Evolutionary conservation across 2,329 filamentous ascomycete genomes (phyloP).

Genomic region (Neophaeococcomyces aloes): DNA sequence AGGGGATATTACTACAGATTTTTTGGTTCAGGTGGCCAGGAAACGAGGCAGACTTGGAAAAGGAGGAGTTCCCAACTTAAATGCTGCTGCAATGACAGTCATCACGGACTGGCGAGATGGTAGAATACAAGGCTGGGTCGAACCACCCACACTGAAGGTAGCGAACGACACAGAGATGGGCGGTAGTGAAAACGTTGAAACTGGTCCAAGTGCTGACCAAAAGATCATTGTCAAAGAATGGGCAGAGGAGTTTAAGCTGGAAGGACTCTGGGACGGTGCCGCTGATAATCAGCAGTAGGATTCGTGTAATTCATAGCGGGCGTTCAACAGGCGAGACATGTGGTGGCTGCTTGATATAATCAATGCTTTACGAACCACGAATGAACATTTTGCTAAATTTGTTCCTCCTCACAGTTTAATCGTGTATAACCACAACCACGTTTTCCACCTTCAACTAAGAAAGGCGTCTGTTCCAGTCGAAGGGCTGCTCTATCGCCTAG

Average conservation of each 20-base stretch:
- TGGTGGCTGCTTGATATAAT: not conserved
- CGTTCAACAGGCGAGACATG: not conserved
- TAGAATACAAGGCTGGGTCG: constrained; percentile 83
- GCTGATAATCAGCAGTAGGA: not conserved
- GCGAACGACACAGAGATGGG: constrained; percentile 33
- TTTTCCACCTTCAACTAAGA: too few relatives aligned
- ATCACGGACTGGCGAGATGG: constrained; percentile 96
- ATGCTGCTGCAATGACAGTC: constrained; percentile 80
- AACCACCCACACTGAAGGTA: constrained; percentile 58
- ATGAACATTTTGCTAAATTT: too few relatives aligned
- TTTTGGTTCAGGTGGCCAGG: constrained; percentile 86
- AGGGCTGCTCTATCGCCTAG: too few relatives aligned
- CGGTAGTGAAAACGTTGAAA: constrained; percentile 25
- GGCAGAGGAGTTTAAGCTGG: constrained; percentile 90
- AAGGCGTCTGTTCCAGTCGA: too few relatives aligned
- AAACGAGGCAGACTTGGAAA: constrained; percentile 82
- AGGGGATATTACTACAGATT: constrained; percentile 75
- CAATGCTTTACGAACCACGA: too few relatives aligned
- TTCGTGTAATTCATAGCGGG: too few relatives aligned
- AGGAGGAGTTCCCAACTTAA: constrained; percentile 81
- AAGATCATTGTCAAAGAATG: constrained; percentile 86
- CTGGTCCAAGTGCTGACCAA: constrained; percentile 43
- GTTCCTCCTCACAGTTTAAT: too few relatives aligned
- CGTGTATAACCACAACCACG: too few relatives aligned
- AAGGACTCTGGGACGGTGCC: constrained; percentile 67